Evolutionary conservation across 1,139 yeast genomes (phyloP), one percentile per base, ranked within the genome.

Genomic region (Yamadazyma jaroonii): DNA sequence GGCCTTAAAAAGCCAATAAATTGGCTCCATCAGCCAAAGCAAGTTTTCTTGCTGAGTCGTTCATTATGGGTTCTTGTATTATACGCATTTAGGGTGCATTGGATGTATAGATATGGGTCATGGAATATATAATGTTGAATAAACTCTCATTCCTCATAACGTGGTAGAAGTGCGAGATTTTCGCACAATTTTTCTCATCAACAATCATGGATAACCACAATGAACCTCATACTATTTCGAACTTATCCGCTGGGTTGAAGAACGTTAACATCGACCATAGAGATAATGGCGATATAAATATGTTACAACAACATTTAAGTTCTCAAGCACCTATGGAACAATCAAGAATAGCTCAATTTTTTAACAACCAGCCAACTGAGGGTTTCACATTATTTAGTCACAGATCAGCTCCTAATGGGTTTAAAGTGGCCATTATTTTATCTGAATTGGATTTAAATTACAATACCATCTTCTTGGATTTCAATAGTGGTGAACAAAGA

Each of bases 321-420:
- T 11, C 22, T 30, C 54, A 54, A 26, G 49, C 49, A 37, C 61
- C 60, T 30, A 64, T 61, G 37, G 68, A 67, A 34, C 74, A 68
- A 37, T 67, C 79, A 22, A 70, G 95, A 50, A 80, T 89, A 40
- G 74, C 87, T 21, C 76, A 77, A 44, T 88, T 87, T 58, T 83
- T 88, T 57, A 80, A 77, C 48, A 81, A 84, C 50, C 86, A 83
- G 46, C 96, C 96, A 4, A 64, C 77, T 14, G 87, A 83, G 46
- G 97, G 97, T 3, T 87, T 78, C 59, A 87, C 96, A 2, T 68
- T 90, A 36, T 88, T 90, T 54, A 82, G 94, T 14, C 97, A 90
- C 61, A 69, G 96, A 53, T 84, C 95, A 8, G 97, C 97, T 1
- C 97, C 97, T 22, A 90, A 90, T 61, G 97, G 97, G 7, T 92